phyloP scores from a whole-genome alignment of 306 rosid species.

The peach (Prunus persica) region DNA sequence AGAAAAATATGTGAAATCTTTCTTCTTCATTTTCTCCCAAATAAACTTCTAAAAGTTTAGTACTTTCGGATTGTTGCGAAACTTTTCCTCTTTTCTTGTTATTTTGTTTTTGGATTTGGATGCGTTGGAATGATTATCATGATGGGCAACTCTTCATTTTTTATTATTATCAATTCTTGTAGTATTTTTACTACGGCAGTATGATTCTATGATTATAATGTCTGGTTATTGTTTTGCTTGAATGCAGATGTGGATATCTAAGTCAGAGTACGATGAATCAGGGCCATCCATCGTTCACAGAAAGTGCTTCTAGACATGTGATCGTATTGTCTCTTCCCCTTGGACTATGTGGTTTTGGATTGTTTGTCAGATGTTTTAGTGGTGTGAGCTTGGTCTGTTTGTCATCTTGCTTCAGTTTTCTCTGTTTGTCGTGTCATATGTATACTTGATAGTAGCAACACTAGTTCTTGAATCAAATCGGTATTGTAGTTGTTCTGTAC shows the following conservation, averaged over 20 bases:
- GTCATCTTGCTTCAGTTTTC: not conserved
- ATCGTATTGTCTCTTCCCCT: not conserved
- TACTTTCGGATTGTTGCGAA: not conserved
- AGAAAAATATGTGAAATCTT: not conserved
- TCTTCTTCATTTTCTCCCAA: not conserved
- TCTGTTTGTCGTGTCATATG: too few species aligned
- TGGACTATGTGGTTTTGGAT: slow-evolving; percentile 8
- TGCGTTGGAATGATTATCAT: not conserved
- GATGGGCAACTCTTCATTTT: not conserved
- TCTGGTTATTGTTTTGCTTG: not conserved
- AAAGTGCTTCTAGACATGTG: slow-evolving; percentile 31
- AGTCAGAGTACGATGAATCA: slow-evolving; percentile 40
- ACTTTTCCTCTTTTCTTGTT: too few species aligned
- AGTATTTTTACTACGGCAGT: not conserved
- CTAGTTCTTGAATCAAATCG: not conserved
- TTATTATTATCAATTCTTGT: not conserved
- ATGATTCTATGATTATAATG: not conserved
- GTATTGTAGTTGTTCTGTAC: not conserved
- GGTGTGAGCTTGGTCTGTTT: slow-evolving; percentile 6
- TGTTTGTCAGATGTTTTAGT: slow-evolving; percentile 14
- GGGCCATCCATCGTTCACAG: slow-evolving; percentile 47
- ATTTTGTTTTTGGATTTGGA: not conserved
- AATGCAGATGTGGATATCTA: slow-evolving; percentile 46
- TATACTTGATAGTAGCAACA: not conserved
- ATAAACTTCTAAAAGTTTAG: not conserved